These are phyloP conservation scores for Termitomyces sp. DNA, from an alignment of 768 basidiomycete genomes.

Conservation along the genomic window DNA sequence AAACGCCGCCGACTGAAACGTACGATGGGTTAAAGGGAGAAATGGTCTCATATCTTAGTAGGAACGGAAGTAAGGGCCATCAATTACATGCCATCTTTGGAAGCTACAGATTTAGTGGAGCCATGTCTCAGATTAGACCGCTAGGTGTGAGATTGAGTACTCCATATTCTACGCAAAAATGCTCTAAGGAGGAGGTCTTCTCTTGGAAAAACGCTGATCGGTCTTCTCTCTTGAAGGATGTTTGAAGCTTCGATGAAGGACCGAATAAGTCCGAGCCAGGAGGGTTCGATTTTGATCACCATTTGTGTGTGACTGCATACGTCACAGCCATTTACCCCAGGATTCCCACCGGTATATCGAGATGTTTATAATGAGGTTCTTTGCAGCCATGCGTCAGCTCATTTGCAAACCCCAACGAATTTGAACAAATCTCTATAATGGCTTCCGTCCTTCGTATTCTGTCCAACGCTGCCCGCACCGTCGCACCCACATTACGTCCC, in stretches of 20 bases:
- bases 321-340: conserved; percentile 19
- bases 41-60: background rate
- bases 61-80: background rate
- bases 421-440: conserved; percentile 18
- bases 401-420: background rate
- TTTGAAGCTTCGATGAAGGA: background rate
- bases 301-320: conserved; percentile 6
- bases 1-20: background rate
- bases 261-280: background rate
- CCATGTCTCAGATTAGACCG: background rate
- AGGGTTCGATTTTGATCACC: background rate
- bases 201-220: background rate
- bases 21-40: background rate
- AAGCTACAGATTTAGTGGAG: background rate
- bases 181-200: background rate
- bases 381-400: background rate
- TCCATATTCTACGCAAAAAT: background rate
- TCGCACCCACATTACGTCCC: conserved; percentile 16
- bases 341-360: conserved; percentile 19
- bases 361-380: conserved; percentile 11
- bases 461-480: conserved; percentile 17
- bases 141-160: background rate
- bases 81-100: background rate
- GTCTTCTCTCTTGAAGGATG: background rate
- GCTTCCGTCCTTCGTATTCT: conserved; percentile 24